A percentile compares a stretch with the other conserved stretches of the same genome.
phyloP scores from a whole-genome alignment of 768 basidiomycete species.

The Lentinus tigrinus region DNA sequence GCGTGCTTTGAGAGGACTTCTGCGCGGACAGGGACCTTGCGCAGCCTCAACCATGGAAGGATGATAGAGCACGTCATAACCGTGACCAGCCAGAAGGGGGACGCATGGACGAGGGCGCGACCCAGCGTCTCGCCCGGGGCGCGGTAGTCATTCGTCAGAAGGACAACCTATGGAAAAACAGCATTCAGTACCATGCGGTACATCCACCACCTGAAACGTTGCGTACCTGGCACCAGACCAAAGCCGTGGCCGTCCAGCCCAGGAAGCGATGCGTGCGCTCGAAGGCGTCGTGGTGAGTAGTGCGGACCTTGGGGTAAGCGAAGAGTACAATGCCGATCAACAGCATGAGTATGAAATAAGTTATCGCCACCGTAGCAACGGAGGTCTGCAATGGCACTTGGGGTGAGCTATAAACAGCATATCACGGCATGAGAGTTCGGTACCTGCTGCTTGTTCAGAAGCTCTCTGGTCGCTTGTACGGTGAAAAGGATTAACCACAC shows the following conservation, averaged over 20 bases:
- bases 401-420: conserved; percentile 9
- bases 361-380: conserved; percentile 46
- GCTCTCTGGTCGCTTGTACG: conserved; percentile 50
- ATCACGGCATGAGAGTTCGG: no score
- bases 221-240: conserved; percentile 56
- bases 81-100: conserved; percentile 58
- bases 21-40: conserved; percentile 52
- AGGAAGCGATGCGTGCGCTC: conserved; percentile 57
- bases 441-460: conserved; percentile 34
- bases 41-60: conserved; percentile 58
- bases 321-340: conserved; percentile 49
- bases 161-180: conserved; percentile 37
- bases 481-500: conserved; percentile 54
- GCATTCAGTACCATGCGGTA: conserved; percentile 29
- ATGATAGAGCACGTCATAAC: conserved; percentile 54
- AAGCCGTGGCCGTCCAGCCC: conserved; percentile 51
- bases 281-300: conserved; percentile 49
- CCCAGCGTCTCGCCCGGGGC: conserved; percentile 36
- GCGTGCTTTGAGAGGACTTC: conserved; percentile 57
- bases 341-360: conserved; percentile 49
- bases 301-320: conserved; percentile 49
- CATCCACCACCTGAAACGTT: background rate
- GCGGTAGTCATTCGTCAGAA: conserved; percentile 54
- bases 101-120: conserved; percentile 40
- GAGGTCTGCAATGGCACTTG: conserved; percentile 40